Percentiles rank a stretch among this genome's conserved stretches.
Conservation (phyloP, 257 asterid species). For the Ballota nigra region DNA sequence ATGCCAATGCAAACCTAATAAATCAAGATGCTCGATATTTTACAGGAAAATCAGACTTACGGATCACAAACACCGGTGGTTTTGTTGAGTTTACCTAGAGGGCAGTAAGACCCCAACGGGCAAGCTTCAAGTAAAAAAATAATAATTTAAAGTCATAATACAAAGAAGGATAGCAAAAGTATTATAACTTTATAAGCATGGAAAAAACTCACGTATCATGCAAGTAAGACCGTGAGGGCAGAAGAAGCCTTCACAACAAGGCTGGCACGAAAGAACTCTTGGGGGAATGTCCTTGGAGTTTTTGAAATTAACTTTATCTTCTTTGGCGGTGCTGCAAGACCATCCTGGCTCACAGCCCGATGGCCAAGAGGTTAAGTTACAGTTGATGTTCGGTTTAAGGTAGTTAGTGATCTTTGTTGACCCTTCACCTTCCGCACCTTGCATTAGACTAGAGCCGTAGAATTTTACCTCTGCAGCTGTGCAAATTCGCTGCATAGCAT, state of each 20-base stretch:
- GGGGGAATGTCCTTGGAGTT: slow-evolving; percentile 56
- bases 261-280: slow-evolving; percentile 52
- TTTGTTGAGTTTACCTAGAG: slow-evolving; percentile 59
- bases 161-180: background rate
- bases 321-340: slow-evolving; percentile 65
- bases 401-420: slow-evolving; percentile 35
- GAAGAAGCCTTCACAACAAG: slow-evolving; percentile 96
- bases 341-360: slow-evolving; percentile 99
- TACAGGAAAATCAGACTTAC: slow-evolving; percentile 43
- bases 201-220: slow-evolving; percentile 86
- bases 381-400: slow-evolving; percentile 73
- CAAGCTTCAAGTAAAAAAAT: slow-evolving; percentile 61
- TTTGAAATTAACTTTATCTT: slow-evolving; percentile 51
- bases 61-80: slow-evolving; percentile 92
- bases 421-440: slow-evolving; percentile 29
- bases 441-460: slow-evolving; percentile 48
- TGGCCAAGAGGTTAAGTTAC: slow-evolving; percentile 79
- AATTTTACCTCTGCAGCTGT: slow-evolving; percentile 82
- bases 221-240: slow-evolving; percentile 98
- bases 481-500: slow-evolving; percentile 73
- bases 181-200: background rate
- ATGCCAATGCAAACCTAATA: background rate
- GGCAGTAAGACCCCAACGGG: slow-evolving; percentile 95
- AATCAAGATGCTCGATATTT: background rate
- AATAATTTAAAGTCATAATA: background rate